Conservation (phyloP, 169 alveolate genomes). For the Plasmodium vinckei region DNA sequence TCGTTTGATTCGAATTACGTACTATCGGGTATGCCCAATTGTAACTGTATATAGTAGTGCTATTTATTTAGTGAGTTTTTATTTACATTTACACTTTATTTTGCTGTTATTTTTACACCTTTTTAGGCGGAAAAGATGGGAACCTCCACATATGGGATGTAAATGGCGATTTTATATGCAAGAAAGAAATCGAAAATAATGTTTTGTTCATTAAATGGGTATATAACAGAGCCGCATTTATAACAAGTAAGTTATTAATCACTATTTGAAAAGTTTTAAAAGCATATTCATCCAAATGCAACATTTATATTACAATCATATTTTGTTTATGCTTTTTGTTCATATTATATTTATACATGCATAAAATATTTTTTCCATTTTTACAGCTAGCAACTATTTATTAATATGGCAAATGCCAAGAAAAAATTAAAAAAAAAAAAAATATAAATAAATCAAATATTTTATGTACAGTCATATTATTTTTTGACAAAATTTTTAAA, state of each 20-base stretch:
- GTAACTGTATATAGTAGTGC: background rate
- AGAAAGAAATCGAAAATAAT: constrained; percentile 45
- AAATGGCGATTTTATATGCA: constrained; percentile 40
- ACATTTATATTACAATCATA: background rate
- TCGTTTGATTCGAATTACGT: constrained; percentile 69
- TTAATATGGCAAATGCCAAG: constrained; percentile 48
- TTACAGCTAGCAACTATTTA: constrained; percentile 50
- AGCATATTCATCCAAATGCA: background rate
- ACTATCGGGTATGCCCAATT: constrained; percentile 26
- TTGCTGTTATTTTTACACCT: background rate
- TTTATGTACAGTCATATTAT: background rate
- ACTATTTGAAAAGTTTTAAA: background rate
- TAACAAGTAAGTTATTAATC: constrained; percentile 45
- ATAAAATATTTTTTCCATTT: constrained; percentile 2
- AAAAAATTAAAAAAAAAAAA: constrained; percentile 15
- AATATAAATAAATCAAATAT: background rate
- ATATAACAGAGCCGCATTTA: constrained; percentile 56
- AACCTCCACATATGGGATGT: constrained; percentile 50
- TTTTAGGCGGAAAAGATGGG: constrained; percentile 67
- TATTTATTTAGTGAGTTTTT: background rate
- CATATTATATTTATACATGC: background rate
- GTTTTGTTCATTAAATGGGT: constrained; percentile 62
- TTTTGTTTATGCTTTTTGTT: background rate
- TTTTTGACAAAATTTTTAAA: background rate
- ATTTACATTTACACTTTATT: background rate